A percentile compares a stretch with the other conserved stretches of the same genome.
These are phyloP conservation scores for Pecoramyces ruminantium DNA, from an alignment of 192 early-diverging fungal species.

Conservation along the genomic window DNA sequence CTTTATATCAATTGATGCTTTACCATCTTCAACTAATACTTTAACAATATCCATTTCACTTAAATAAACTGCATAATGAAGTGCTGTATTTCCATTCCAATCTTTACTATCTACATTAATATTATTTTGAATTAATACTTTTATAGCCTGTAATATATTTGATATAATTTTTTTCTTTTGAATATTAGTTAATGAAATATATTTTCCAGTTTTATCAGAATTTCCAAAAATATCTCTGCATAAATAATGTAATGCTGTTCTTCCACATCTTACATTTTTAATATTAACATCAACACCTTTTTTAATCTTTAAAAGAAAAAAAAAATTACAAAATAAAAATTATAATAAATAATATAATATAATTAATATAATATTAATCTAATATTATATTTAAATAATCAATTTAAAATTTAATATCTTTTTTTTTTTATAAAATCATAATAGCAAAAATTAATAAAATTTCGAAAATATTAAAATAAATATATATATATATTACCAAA, in stretches of 20 bases:
- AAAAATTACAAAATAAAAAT: no score
- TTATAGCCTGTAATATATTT: neutral
- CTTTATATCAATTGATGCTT: neutral
- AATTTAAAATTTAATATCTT: no score
- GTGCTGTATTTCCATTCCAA: constrained; percentile 3
- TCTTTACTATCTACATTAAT: neutral
- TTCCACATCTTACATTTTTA: constrained; percentile 8
- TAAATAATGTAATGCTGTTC: constrained; percentile 13
- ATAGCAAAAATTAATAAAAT: no score
- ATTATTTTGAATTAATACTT: neutral
- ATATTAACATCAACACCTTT: constrained; percentile 10
- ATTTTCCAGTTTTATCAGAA: neutral
- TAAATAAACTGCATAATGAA: constrained; percentile 1
- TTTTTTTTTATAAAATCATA: no score
- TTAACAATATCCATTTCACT: neutral
- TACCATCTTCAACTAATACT: neutral
- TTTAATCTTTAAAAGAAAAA: constrained; percentile 7
- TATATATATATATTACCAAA: neutral
- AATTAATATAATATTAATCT: no score
- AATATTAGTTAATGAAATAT: neutral
- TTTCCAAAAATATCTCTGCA: neutral
- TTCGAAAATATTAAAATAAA: neutral
- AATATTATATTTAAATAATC: no score
- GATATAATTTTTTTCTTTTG: neutral
- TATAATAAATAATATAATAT: no score